phyloP scores from a whole-genome alignment of 495 filamentous ascomycete genomes.

The Cercophora sp. region DNA sequence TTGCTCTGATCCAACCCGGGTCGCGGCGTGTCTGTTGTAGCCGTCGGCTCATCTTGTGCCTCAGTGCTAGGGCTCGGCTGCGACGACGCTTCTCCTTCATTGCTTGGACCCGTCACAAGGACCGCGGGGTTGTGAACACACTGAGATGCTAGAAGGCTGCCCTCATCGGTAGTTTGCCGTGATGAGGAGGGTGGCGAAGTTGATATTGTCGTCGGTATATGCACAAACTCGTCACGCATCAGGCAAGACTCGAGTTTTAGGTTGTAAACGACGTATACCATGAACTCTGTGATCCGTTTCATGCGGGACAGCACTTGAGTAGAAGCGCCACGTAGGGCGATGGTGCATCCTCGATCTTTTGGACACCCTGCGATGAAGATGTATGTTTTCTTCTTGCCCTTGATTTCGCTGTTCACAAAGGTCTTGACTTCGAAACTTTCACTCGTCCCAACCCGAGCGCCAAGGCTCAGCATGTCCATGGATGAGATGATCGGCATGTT shows the following conservation, averaged over 20 bases:
- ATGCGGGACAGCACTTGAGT: slow-evolving; percentile 66
- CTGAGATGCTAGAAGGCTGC: not conserved
- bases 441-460: slow-evolving; percentile 74
- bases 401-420: slow-evolving; percentile 71
- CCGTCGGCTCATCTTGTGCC: slow-evolving; percentile 5
- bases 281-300: slow-evolving; percentile 95
- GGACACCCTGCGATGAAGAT: slow-evolving; percentile 90
- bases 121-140: slow-evolving; percentile 12
- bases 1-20: slow-evolving; percentile 17
- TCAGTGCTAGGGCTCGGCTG: slow-evolving; percentile 6
- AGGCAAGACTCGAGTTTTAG: slow-evolving; percentile 92
- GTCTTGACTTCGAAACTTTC: slow-evolving; percentile 92
- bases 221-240: slow-evolving; percentile 92
- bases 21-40: slow-evolving; percentile 8
- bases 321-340: slow-evolving; percentile 82
- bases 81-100: slow-evolving; percentile 19
- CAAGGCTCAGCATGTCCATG: slow-evolving; percentile 85
- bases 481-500: slow-evolving; percentile 91
- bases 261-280: slow-evolving; percentile 98
- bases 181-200: slow-evolving; percentile 14
- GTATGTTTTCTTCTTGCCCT: slow-evolving; percentile 82
- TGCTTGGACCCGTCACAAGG: slow-evolving; percentile 21
- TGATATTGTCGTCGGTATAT: slow-evolving; percentile 66
- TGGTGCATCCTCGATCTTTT: slow-evolving; percentile 93
- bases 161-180: slow-evolving; percentile 26